Conservation (phyloP, 2,329 filamentous ascomycete species). For the Clarireedia monteithiana region DNA sequence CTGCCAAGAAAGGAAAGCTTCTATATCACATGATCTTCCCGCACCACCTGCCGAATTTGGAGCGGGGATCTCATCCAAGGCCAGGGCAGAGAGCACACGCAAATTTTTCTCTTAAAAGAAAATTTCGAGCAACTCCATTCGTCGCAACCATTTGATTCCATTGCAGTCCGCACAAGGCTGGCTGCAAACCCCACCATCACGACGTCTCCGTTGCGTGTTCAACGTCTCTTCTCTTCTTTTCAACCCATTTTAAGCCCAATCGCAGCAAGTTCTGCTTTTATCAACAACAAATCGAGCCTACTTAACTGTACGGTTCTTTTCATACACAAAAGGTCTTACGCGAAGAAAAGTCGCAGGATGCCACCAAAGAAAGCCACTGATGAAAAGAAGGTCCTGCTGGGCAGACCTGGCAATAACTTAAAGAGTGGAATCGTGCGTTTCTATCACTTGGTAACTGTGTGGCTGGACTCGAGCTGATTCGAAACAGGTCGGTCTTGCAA, state of each 20-base stretch:
- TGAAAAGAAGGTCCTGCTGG: constrained; percentile 94
- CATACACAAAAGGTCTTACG: constrained; percentile 47
- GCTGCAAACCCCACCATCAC: constrained; percentile 16
- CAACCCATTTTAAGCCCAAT: constrained; percentile 42
- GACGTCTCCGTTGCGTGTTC: constrained; percentile 26
- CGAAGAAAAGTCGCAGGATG: constrained; percentile 53
- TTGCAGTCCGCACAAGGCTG: constrained; percentile 17
- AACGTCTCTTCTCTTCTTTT: constrained; percentile 39
- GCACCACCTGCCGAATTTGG: not conserved
- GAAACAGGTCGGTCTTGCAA: constrained; percentile 85
- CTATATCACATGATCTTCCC: not conserved
- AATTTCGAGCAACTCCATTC: not conserved
- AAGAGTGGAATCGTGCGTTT: constrained; percentile 94
- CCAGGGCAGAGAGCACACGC: not conserved
- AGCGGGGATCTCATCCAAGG: not conserved
- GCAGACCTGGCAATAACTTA: constrained; percentile 92
- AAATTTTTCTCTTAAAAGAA: not conserved
- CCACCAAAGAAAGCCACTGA: constrained; percentile 87
- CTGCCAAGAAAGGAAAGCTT: too few species aligned
- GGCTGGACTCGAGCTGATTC: not conserved
- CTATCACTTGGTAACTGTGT: constrained; percentile 14
- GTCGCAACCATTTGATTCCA: not conserved
- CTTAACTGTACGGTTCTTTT: constrained; percentile 31
- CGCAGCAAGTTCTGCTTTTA: constrained; percentile 41
- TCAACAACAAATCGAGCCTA: constrained; percentile 22